A percentile compares a stretch with the other conserved stretches of the same genome.
Evolutionary conservation across 176 grass and related monocot genomes (phyloP).

Genomic region (Oropetium thomaeum): DNA sequence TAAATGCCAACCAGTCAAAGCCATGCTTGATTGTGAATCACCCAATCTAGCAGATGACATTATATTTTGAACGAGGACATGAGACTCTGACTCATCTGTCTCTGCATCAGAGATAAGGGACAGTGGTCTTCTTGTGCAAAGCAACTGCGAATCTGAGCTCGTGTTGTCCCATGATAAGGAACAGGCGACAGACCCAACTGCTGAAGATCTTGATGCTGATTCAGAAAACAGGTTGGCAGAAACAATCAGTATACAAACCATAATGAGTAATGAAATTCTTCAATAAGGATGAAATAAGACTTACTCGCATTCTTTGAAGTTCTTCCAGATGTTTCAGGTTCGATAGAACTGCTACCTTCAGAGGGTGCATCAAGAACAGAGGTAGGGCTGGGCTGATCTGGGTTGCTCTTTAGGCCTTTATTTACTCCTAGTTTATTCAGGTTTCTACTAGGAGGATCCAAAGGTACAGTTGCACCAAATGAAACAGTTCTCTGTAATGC

Average conservation of each 20-base stretch:
- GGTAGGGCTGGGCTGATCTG: slow-evolving; percentile 83
- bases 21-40: slow-evolving; percentile 28
- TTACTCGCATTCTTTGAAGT: slow-evolving; percentile 46
- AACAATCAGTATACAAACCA: slow-evolving; percentile 9
- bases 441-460: slow-evolving; percentile 19
- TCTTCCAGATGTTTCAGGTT: slow-evolving; percentile 52
- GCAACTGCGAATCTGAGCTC: slow-evolving; percentile 24
- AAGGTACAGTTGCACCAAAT: slow-evolving; percentile 33
- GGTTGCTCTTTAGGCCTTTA: slow-evolving; percentile 32
- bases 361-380: slow-evolving; percentile 78
- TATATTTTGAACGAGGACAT: slow-evolving; percentile 68
- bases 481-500: slow-evolving; percentile 42
- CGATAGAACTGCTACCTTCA: slow-evolving; percentile 66
- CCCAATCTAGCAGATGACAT: slow-evolving; percentile 60
- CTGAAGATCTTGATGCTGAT: slow-evolving; percentile 58
- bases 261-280: not conserved
- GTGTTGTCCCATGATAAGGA: slow-evolving; percentile 69
- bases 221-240: slow-evolving; percentile 25
- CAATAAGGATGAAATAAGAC: slow-evolving; percentile 13
- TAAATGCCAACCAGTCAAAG: slow-evolving; percentile 62
- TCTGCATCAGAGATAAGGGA: slow-evolving; percentile 32
- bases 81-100: slow-evolving; percentile 53
- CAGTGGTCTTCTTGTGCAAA: not conserved
- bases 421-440: slow-evolving; percentile 36
- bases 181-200: slow-evolving; percentile 51